Base-by-base conservation (phyloP, 1,284 basidiomycete species). In the Cystobasidium pallidum region DNA sequence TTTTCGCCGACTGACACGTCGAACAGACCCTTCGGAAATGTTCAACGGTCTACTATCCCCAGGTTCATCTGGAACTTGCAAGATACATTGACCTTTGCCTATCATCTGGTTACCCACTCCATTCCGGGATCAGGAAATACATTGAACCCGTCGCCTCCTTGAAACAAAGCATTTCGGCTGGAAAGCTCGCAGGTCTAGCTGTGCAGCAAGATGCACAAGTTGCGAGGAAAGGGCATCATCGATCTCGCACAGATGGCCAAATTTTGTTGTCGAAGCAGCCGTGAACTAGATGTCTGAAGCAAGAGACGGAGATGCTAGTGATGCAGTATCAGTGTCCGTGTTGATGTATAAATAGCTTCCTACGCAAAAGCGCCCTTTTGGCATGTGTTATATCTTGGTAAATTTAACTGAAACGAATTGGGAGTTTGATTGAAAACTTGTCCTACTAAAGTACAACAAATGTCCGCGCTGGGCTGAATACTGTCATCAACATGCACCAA, bases 31-130 rank as follows among this genome's bases (percentile, higher is more conserved):
- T 92, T 0, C 89, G 94, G 66, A 95, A 95, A 81, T 92, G 94
- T 8, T 95, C 93, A 7, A 88, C 89, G 15, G 88, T 90, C 11
- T 95, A 95, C 80, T 97, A 97, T 80, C 92, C 92, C 0, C 89
- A 88, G 1, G 86, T 97, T 2, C 94, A 97, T 80, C 87, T 96
- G 57, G 94, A 96, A 81, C 84, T 97, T 58, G 86, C 92, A 1
- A 86, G 92, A 28, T 96, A 95, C 80, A 84, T 94, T 74, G 83
- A 85, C 0, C 84, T 87, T 73, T 72, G 70, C 52, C 28, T 72
- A 15, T 58, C 59, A 7, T 71, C 68, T 17, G 68, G 68, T 24
- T 71, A 55, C 28, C 68, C 68, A 28, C 49, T 71, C 19, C 68
- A 71, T 47, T 26, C 54, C 13, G 28, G 45, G 19, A 71, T 71